These are phyloP conservation scores for Curvularia sp. DNA, from an alignment of 2,329 filamentous ascomycete species.

Conservation along the genomic window DNA sequence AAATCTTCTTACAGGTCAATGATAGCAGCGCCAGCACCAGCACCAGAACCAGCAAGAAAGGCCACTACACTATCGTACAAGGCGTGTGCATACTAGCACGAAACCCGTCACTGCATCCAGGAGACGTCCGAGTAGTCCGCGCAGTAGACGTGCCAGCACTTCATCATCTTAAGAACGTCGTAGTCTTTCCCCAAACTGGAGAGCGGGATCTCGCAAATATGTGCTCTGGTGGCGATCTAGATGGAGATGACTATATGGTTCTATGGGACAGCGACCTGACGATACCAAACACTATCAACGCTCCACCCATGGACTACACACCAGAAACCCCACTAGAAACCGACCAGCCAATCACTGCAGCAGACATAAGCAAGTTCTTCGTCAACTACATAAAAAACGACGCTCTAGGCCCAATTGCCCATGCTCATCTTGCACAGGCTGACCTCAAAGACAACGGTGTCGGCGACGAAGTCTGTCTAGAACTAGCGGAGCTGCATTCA, in stretches of 20 bases:
- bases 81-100: constrained; percentile 85
- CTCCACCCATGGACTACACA: constrained; percentile 78
- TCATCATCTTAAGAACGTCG: constrained; percentile 79
- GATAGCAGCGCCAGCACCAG: too few species aligned
- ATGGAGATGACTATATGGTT: constrained; percentile 94
- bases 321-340: constrained; percentile 64
- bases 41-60: constrained; percentile 59
- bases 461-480: constrained; percentile 69
- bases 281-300: constrained; percentile 70
- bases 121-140: constrained; percentile 85
- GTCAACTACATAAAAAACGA: constrained; percentile 94
- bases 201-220: constrained; percentile 88
- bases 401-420: constrained; percentile 78
- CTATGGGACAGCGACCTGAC: constrained; percentile 85
- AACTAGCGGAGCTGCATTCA: constrained; percentile 82
- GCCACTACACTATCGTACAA: constrained; percentile 69
- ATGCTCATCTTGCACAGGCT: constrained; percentile 78
- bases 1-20: constrained; percentile 88
- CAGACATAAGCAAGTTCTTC: constrained; percentile 84
- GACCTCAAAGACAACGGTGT: constrained; percentile 71
- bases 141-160: constrained; percentile 80
- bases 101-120: constrained; percentile 92
- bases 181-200: constrained; percentile 84
- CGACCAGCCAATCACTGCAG: constrained; percentile 69
- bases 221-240: constrained; percentile 94